phyloP scores from a whole-genome alignment of 345 rosid species.

The Rhodamnia argentea region DNA sequence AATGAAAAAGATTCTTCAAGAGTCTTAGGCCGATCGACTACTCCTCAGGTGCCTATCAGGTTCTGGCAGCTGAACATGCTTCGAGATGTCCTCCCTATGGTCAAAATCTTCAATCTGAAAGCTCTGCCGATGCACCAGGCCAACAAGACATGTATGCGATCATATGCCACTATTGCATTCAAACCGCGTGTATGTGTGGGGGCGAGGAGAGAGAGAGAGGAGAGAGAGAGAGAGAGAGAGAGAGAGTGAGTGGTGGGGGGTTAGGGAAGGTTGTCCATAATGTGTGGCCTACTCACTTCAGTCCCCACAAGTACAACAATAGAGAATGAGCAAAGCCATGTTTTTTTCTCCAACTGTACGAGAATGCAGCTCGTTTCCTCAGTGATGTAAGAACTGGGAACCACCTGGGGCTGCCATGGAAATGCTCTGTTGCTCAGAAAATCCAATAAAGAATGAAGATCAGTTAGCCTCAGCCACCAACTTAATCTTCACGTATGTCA shows the following conservation, averaged over 20 bases:
- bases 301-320: not conserved
- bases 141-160: too few relatives aligned
- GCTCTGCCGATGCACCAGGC: not conserved
- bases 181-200: not conserved
- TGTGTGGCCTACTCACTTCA: not conserved
- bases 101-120: not conserved
- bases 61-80: too few relatives aligned
- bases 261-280: not conserved
- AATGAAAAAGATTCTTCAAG: not conserved
- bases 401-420: not conserved
- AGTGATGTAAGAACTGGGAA: conserved; percentile 20
- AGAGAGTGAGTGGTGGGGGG: not conserved
- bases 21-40: fast-evolving
- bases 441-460: conserved; percentile 2
- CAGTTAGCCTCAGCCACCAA: conserved; percentile 30
- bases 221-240: not conserved
- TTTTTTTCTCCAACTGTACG: not conserved
- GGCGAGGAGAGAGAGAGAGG: not conserved
- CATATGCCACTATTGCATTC: not conserved
- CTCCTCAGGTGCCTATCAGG: too few relatives aligned
- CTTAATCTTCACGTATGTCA: conserved; percentile 24
- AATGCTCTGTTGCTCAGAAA: not conserved
- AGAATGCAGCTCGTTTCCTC: conserved; percentile 1
- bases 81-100: not conserved
- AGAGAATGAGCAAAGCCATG: not conserved